Conservation (phyloP, 306 rosid species). For the Rosa rugosa region DNA sequence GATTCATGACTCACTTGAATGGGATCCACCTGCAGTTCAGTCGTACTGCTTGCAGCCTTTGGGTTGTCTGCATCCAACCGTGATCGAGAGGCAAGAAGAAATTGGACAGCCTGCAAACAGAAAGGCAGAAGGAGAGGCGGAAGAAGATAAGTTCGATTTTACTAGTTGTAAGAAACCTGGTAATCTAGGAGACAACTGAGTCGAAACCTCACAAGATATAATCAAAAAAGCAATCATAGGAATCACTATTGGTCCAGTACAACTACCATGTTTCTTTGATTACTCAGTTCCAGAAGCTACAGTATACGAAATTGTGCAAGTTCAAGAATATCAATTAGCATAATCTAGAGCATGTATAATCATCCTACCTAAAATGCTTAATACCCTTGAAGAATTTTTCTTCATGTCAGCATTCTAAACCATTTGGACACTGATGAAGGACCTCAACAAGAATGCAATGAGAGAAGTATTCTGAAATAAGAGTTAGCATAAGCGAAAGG, state of each 20-base stretch:
- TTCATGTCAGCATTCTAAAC: not conserved
- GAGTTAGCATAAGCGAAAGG: conserved; percentile 7
- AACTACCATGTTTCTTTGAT: not conserved
- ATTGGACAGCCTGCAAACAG: conserved; percentile 71
- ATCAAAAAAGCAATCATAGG: not conserved
- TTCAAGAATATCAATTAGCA: not conserved
- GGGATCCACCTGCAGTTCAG: conserved; percentile 60
- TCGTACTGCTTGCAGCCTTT: conserved; percentile 37
- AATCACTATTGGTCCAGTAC: not conserved
- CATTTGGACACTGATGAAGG: not conserved
- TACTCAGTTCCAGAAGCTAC: not conserved
- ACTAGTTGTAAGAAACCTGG: conserved; percentile 5
- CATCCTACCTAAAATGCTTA: not conserved
- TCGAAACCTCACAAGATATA: not conserved
- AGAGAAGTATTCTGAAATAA: not conserved
- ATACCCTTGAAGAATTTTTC: not conserved
- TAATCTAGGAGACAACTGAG: not conserved
- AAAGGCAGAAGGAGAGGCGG: not conserved
- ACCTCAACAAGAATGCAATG: not conserved
- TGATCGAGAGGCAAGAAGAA: conserved; percentile 59
- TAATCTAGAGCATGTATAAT: not conserved
- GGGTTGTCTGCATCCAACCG: conserved; percentile 35
- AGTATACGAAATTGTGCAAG: not conserved
- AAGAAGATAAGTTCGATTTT: conserved; percentile 14
- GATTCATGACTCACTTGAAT: conserved; percentile 58